Percentiles rank a stretch among this genome's conserved stretches.
Conservation (phyloP, 805 yeast species). For the Suhomyces prunicola region DNA sequence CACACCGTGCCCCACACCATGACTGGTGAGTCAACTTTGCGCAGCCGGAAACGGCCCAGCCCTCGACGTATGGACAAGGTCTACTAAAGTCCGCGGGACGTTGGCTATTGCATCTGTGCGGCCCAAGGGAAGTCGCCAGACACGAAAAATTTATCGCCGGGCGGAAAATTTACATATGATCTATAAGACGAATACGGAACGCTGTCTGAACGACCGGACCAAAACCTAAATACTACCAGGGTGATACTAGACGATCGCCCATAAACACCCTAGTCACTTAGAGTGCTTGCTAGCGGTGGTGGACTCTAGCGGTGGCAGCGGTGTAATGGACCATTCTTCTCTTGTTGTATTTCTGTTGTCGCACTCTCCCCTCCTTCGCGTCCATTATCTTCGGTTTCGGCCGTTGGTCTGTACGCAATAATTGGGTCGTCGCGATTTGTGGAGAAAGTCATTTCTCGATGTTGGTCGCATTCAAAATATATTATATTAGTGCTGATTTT, state of each 20-base stretch:
- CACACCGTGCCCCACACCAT: neutral
- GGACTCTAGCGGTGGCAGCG: too few relatives aligned
- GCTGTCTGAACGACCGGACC: neutral
- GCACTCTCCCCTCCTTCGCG: neutral
- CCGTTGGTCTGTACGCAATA: neutral
- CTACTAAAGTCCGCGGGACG: neutral
- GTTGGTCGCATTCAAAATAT: neutral
- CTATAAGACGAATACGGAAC: neutral
- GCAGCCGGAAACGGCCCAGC: neutral
- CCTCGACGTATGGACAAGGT: neutral
- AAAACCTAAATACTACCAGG: neutral
- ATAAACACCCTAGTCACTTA: neutral
- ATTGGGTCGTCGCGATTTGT: neutral
- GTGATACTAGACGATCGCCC: neutral
- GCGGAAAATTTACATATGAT: neutral
- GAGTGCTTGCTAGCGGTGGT: too few relatives aligned
- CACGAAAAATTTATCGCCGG: neutral
- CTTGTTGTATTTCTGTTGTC: neutral
- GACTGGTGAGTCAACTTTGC: neutral
- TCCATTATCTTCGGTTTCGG: neutral
- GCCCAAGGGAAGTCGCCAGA: neutral
- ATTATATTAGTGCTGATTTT: neutral
- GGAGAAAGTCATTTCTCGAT: neutral
- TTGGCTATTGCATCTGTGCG: neutral
- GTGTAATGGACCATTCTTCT: too few relatives aligned